Base-by-base conservation (phyloP, 2,329 filamentous ascomycete genomes). In the Fusarium incarnatum region DNA sequence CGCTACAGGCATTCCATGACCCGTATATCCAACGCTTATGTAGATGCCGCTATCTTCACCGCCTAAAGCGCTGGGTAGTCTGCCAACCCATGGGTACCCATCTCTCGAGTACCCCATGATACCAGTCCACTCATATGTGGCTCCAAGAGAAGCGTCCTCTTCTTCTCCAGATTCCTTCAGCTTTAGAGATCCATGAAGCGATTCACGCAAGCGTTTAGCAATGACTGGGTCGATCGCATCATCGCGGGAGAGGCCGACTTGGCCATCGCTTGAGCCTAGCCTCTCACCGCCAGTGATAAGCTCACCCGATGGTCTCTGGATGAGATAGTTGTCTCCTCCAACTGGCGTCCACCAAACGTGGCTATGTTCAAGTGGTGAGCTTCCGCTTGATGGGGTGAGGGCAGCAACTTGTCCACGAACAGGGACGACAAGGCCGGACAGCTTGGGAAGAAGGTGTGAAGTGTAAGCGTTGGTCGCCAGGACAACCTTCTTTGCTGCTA, bases 381-480 rank as follows among this genome's bases (percentile, higher is more conserved):
- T 70, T 6, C 76, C 77, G 23, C 73, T 60, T 0, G 89, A 88
- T 8, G 91, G 91, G 6, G 84, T 73, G 22, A 94, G 84, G 1
- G 91, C 87, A 44, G 86, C 87, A 81, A 94, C 89, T 75, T 94
- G 89, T 2, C 92, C 94, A 25, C 92, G 85, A 4, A 92, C 89
- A 0, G 94, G 94, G 4, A 94, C 88, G 67, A 97, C 91, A 11
- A 94, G 84, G 68, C 90, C 88, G 11, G 87, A 83, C 72, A 95
- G 91, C 34, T 82, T 77, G 0, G 92, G 92, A 3, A 95, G 81
- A 6, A 97, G 84, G 64, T 90, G 86, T 2, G 92, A 93, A 0
- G 93, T 94, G 79, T 97, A 97, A 6, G 84, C 94, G 76, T 97
- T 97, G 1, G 92, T 95, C 7, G 93, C 91, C 18, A 97, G 85